Conservation (phyloP, 257 asterid genomes). For the Fraxinus americana region DNA sequence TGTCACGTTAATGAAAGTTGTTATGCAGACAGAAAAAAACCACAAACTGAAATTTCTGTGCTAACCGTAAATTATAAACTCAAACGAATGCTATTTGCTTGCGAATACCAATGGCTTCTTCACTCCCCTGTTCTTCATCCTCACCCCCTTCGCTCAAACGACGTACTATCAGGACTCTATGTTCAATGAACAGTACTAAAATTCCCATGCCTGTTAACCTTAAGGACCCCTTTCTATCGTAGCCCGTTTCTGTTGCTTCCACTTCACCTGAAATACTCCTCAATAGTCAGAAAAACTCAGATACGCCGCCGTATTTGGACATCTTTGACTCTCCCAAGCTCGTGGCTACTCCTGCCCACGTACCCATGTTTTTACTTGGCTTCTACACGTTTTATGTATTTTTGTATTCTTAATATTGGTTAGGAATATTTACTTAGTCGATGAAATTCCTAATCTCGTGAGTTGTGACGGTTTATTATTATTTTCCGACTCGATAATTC, state of each 20-base stretch:
- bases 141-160: conserved; percentile 43
- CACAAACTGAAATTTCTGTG: background rate
- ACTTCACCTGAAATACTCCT: conserved; percentile 60
- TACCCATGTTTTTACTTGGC: conserved; percentile 9
- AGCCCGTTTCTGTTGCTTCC: conserved; percentile 74
- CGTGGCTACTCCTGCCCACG: conserved; percentile 88
- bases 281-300: conserved; percentile 52
- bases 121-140: conserved; percentile 51
- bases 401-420: background rate
- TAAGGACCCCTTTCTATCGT: conserved; percentile 73
- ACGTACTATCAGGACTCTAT: conserved; percentile 30
- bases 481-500: background rate
- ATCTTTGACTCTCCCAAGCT: conserved; percentile 70
- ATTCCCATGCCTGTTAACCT: conserved; percentile 78
- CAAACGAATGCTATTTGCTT: conserved; percentile 50
- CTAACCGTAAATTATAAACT: background rate
- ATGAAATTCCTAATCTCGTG: background rate
- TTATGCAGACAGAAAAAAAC: background rate
- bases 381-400: background rate
- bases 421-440: background rate
- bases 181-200: conserved; percentile 34
- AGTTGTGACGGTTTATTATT: background rate
- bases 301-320: conserved; percentile 66
- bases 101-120: conserved; percentile 64
- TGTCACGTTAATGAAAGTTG: too few relatives aligned